Evolutionary conservation across 2,329 filamentous ascomycete genomes (phyloP).

Genomic region (Sclerotinia borealis): DNA sequence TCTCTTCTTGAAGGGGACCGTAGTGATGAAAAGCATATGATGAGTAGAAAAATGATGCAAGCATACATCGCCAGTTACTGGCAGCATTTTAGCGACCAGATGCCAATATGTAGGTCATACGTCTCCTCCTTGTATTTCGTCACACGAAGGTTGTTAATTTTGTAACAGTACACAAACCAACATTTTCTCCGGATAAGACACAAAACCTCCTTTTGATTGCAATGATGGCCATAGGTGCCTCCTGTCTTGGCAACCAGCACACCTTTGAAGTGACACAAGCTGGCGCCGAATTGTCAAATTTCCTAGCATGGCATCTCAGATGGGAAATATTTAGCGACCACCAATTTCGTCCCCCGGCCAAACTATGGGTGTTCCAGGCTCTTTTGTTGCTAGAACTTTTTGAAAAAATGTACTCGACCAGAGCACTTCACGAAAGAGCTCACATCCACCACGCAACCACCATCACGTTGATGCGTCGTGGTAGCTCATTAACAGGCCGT

Average conservation of each 20-base stretch:
- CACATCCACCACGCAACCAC: constrained; percentile 97
- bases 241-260: constrained; percentile 79
- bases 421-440: constrained; percentile 84
- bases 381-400: constrained; percentile 84
- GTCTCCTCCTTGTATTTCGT: background rate
- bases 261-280: constrained; percentile 66
- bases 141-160: constrained; percentile 16
- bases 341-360: constrained; percentile 85
- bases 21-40: constrained; percentile 54
- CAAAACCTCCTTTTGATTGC: constrained; percentile 78
- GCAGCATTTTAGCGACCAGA: constrained; percentile 88
- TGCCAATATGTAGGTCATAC: constrained; percentile 59
- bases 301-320: constrained; percentile 85
- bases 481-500: constrained; percentile 82
- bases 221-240: constrained; percentile 89
- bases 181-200: constrained; percentile 81
- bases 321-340: constrained; percentile 91
- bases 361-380: constrained; percentile 93
- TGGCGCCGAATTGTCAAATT: constrained; percentile 80
- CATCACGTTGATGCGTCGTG: constrained; percentile 88
- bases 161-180: constrained; percentile 69
- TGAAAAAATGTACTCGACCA: constrained; percentile 96
- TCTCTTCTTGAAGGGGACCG: constrained; percentile 73
- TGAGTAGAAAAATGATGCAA: constrained; percentile 94
- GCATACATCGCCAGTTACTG: constrained; percentile 90